A percentile compares a stretch with the other conserved stretches of the same genome.
phyloP scores from a whole-genome alignment of 805 yeast genomes.

The Candida vartiovaarae region DNA sequence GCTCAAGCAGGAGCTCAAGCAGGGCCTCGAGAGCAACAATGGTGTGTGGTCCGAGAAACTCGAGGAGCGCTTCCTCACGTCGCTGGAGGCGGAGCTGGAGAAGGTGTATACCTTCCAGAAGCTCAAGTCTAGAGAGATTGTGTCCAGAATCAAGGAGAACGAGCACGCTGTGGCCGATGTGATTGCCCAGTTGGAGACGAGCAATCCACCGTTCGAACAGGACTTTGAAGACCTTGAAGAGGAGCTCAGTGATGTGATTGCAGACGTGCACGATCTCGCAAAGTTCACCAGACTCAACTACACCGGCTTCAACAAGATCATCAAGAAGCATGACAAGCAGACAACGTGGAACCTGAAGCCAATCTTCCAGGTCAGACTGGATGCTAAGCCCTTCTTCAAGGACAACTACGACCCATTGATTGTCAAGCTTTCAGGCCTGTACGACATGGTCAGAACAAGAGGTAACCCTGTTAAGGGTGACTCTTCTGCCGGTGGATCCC shows the following conservation, averaged over 20 bases:
- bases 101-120: slow-evolving; percentile 89
- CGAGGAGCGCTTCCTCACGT: slow-evolving; percentile 75
- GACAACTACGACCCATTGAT: slow-evolving; percentile 88
- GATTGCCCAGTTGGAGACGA: slow-evolving; percentile 47
- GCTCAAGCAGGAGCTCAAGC: slow-evolving; percentile 72
- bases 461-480: slow-evolving; percentile 96
- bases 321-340: slow-evolving; percentile 92
- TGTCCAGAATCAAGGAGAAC: slow-evolving; percentile 76
- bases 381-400: slow-evolving; percentile 92
- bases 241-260: slow-evolving; percentile 79
- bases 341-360: slow-evolving; percentile 81
- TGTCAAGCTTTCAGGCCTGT: slow-evolving; percentile 80
- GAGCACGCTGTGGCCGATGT: slow-evolving; percentile 67
- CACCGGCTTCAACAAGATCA: slow-evolving; percentile 94
- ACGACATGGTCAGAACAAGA: slow-evolving; percentile 90
- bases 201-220: slow-evolving; percentile 47
- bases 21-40: slow-evolving; percentile 51
- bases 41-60: slow-evolving; percentile 64
- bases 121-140: slow-evolving; percentile 79
- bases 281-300: slow-evolving; percentile 90
- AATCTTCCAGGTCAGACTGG: slow-evolving; percentile 85
- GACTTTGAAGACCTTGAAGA: slow-evolving; percentile 71
- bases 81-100: slow-evolving; percentile 76
- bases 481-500: slow-evolving; percentile 95
- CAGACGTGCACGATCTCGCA: slow-evolving; percentile 95